A percentile compares a stretch with the other conserved stretches of the same genome.
phyloP scores from a whole-genome alignment of 2,329 filamentous ascomycete genomes.

The Clonostachys byssicola region DNA sequence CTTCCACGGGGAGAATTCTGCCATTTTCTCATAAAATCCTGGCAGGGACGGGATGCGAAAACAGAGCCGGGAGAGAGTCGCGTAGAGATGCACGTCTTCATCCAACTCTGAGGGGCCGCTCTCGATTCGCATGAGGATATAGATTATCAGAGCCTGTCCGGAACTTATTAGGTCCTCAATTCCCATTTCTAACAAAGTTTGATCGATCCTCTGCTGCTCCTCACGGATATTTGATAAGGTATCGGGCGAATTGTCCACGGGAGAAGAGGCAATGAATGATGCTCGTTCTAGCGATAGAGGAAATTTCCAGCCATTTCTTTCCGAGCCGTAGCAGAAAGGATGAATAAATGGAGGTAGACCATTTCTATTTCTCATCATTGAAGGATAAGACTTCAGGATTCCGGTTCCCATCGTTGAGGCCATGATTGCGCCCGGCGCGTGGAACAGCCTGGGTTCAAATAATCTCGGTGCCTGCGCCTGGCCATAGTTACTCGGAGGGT shows the following conservation, averaged over 20 bases:
- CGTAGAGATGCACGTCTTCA: neutral
- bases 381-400: constrained; percentile 1
- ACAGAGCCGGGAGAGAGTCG: neutral
- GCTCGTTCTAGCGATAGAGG: neutral
- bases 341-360: neutral
- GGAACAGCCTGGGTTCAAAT: neutral
- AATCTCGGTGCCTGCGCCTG: neutral
- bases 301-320: neutral
- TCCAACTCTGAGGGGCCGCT: neutral
- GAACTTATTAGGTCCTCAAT: neutral
- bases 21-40: neutral
- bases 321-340: neutral
- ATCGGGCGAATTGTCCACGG: neutral
- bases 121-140: neutral
- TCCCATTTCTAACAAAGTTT: neutral
- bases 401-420: constrained; percentile 1
- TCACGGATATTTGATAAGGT: neutral
- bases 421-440: neutral
- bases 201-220: neutral
- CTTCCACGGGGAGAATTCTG: constrained; percentile 1
- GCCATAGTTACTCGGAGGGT: neutral
- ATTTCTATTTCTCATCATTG: neutral
- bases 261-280: neutral
- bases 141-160: neutral
- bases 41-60: neutral